A percentile compares a stretch with the other conserved stretches of the same genome.
Evolutionary conservation across 75 land plant species (phyloP).

Genomic region (Chamaecyparis obtusa): DNA sequence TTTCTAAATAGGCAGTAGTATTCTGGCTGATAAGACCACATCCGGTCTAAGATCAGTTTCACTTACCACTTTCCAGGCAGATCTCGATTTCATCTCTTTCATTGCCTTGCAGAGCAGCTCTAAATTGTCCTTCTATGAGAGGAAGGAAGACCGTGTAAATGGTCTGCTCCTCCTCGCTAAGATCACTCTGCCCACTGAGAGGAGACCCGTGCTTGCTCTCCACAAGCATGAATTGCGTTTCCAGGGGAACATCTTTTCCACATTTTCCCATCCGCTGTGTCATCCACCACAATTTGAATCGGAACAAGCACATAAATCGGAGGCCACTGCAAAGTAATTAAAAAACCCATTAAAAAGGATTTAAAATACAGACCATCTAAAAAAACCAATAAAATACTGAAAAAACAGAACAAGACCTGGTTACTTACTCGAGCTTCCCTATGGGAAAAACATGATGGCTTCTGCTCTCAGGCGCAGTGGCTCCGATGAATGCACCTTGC

Average conservation of each 20-base stretch:
- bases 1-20: neutral
- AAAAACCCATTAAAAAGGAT: neutral
- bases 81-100: conserved; percentile 63
- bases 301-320: conserved; percentile 75
- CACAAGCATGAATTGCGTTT: conserved; percentile 82
- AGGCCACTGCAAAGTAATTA: conserved; percentile 40
- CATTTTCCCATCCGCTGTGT: conserved; percentile 78
- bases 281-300: conserved; percentile 95
- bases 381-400: neutral
- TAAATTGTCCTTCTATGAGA: conserved; percentile 70
- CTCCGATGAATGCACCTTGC: conserved; percentile 69
- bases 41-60: neutral
- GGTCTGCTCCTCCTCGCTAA: conserved; percentile 28
- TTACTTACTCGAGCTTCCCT: conserved; percentile 57
- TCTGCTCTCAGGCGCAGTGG: conserved; percentile 40
- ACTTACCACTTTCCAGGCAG: conserved; percentile 89
- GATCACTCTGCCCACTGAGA: conserved; percentile 8
- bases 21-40: neutral
- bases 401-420: neutral
- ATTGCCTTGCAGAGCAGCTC: conserved; percentile 77
- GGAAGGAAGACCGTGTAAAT: conserved; percentile 79
- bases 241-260: conserved; percentile 71
- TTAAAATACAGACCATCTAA: neutral
- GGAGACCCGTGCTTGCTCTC: conserved; percentile 48
- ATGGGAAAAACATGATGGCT: conserved; percentile 67